phyloP scores from a whole-genome alignment of 2,329 filamentous ascomycete species.

The Alternaria brassicicola region DNA sequence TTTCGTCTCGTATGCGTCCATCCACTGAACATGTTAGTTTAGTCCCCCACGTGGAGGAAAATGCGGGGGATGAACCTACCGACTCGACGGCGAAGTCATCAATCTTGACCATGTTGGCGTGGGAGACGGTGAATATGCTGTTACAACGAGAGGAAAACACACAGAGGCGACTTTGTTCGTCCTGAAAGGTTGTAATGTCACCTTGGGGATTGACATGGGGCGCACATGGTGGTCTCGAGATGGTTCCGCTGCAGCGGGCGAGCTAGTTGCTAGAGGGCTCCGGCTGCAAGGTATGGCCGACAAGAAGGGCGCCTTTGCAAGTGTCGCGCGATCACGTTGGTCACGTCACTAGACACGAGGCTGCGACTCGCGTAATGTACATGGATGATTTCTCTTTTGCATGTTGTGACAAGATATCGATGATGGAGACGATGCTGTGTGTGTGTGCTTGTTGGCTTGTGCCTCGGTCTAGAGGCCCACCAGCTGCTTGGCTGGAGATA shows the following conservation, averaged over 20 bases:
- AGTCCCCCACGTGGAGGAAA: slow-evolving; percentile 8
- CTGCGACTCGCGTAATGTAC: neutral
- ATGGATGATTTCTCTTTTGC: neutral
- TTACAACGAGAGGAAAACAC: neutral
- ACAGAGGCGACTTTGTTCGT: neutral
- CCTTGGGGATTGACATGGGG: slow-evolving; percentile 25
- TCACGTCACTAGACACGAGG: neutral
- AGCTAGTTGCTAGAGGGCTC: slow-evolving; percentile 8
- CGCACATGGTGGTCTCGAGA: slow-evolving; percentile 1
- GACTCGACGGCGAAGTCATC: slow-evolving; percentile 73
- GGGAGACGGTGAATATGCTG: neutral
- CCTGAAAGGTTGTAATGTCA: neutral
- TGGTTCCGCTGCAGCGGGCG: slow-evolving; percentile 16
- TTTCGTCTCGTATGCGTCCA: slow-evolving; percentile 60
- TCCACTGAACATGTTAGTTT: slow-evolving; percentile 54
- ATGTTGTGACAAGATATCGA: slow-evolving; percentile 1
- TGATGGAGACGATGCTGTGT: slow-evolving; percentile 2
- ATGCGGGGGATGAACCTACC: slow-evolving; percentile 52
- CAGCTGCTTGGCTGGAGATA: slow-evolving; percentile 23
- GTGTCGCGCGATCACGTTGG: slow-evolving; percentile 2
- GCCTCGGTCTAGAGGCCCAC: slow-evolving; percentile 25
- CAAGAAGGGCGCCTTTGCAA: neutral
- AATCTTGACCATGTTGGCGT: slow-evolving; percentile 61
- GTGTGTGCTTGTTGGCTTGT: slow-evolving; percentile 9
- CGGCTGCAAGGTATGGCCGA: slow-evolving; percentile 1